Evolutionary conservation across 225 moss, liverwort and hornwort genomes (phyloP).

Genomic region (Lunularia cruciata): DNA sequence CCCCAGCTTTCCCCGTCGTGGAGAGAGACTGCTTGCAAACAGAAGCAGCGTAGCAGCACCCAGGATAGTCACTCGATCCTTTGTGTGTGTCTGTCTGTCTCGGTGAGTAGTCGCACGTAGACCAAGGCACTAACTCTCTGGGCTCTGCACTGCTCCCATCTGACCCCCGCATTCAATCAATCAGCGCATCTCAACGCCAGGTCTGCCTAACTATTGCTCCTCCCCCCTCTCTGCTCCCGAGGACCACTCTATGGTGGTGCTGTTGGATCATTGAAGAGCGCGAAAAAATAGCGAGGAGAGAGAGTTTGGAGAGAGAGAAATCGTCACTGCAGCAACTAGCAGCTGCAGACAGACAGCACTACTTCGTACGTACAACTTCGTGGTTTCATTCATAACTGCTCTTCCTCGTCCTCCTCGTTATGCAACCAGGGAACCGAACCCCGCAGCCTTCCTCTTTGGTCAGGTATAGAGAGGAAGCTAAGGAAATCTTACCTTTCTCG

Average conservation of each 20-base stretch:
- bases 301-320: no score
- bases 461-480: no score
- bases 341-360: conserved; percentile 5
- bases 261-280: background rate
- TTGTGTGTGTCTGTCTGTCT: no score
- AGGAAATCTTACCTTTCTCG: no score
- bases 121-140: background rate
- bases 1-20: background rate
- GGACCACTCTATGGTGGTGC: background rate
- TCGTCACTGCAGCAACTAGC: conserved; percentile 5
- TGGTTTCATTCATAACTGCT: no score
- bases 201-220: background rate
- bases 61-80: no score
- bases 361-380: no score
- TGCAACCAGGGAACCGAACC: no score
- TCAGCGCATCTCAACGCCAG: conserved; percentile 9
- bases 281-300: no score
- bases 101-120: background rate
- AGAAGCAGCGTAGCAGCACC: no score
- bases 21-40: no score
- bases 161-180: background rate
- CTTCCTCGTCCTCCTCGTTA: no score
- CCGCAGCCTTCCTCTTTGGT: conserved; percentile 9
- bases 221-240: background rate
- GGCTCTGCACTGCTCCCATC: background rate